Base-by-base conservation (phyloP, 2,329 filamentous ascomycete genomes). In the Paecilomyces formosus region DNA sequence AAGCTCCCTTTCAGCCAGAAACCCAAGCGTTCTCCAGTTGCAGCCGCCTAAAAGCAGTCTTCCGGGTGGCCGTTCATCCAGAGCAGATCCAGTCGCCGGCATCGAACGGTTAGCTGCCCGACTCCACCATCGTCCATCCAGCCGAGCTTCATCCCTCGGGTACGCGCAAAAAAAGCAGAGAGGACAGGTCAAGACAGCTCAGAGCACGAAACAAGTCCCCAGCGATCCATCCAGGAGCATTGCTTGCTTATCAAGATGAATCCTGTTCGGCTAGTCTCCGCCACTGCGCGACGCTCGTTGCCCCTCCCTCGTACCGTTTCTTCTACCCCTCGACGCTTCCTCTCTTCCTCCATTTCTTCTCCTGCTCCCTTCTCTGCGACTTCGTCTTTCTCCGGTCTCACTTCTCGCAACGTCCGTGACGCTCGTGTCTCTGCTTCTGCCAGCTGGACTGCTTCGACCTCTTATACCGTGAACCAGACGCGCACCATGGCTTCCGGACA, bases 401-500 rank as follows among this genome's bases (percentile, higher is more conserved):
- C 67, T 56, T 56, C 67, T 57, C 60, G 57, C 31, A 58, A 62
- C 60, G 56, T 56, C 56, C 64, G 64, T 62, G 58, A 63, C 56
- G 58, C 62, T 52, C 55, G 18, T 49, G 15, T 26, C 28, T 31
- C 53, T 54, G 53, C 35, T 45, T 45, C 35, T 45, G 18, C 35
- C 35, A 45, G 35, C 35, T 68, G 66, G 65, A 68, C 68, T 64
- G 65, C 67, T 64, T 63, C 65, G 59, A 65, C 63, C 49, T 63
- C 65, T 54, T 64, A 67, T 30, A 18, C 35, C 35, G 56, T 67
- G 60, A 63, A 65, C 59, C 71, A 78, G 63, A 68, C 67, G 56
- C 76, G 80, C 73, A 81, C 70, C 57, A 80, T 80, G 74, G 71
- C 77, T 57, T 70, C 72, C 61, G 72, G 71, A 60, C 70, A 82